These are phyloP conservation scores for Talaromyces verruculosus DNA, from an alignment of 2,329 filamentous ascomycete species.

Conservation along the genomic window DNA sequence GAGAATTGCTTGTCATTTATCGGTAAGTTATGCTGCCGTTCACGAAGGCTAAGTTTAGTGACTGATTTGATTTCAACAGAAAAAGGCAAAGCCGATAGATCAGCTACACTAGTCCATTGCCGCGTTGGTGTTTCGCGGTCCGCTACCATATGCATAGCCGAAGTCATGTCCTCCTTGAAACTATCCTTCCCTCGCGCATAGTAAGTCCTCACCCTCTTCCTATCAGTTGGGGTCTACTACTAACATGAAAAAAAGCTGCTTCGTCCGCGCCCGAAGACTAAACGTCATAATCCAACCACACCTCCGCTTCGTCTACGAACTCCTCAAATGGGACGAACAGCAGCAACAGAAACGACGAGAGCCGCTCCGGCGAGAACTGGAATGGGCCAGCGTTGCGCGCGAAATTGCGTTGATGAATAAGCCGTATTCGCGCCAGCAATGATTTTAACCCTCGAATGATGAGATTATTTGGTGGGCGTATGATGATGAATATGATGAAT, in stretches of 20 bases:
- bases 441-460: neutral
- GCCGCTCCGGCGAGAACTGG: conserved; percentile 71
- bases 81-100: conserved; percentile 71
- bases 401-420: conserved; percentile 96
- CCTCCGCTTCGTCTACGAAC: conserved; percentile 84
- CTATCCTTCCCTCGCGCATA: conserved; percentile 90
- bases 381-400: conserved; percentile 84
- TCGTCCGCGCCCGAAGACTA: conserved; percentile 83
- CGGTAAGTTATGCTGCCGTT: conserved; percentile 58
- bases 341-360: conserved; percentile 62
- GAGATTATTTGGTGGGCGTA: neutral
- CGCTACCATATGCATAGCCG: conserved; percentile 97
- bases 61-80: conserved; percentile 54
- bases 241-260: conserved; percentile 59
- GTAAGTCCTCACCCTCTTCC: conserved; percentile 42
- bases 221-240: neutral
- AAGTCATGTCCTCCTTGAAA: conserved; percentile 81
- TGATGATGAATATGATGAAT: conserved; percentile 3
- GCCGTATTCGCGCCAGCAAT: conserved; percentile 72
- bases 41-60: neutral
- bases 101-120: conserved; percentile 90
- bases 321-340: conserved; percentile 91
- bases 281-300: conserved; percentile 99
- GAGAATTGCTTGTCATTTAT: conserved; percentile 86
- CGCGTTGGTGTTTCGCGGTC: conserved; percentile 93